Base-by-base conservation (phyloP, 202 grass and related monocot genomes). In the Schoenoplectus triqueter region DNA sequence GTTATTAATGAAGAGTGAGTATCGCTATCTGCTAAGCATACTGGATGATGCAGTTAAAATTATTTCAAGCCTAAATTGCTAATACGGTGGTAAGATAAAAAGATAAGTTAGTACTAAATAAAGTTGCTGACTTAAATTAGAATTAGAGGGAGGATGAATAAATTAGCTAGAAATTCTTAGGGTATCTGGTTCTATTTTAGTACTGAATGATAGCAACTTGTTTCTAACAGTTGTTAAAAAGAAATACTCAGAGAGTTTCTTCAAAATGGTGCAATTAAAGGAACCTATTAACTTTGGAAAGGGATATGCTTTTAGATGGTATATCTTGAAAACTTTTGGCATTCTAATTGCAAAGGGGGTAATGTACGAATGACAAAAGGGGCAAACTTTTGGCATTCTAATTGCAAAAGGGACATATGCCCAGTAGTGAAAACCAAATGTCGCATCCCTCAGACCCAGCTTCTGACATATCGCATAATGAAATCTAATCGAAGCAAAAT, bases 401-500 rank as follows among this genome's bases (percentile, higher is more conserved):
- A 31, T 31, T 31, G 31, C 31, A 71, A 83, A 20, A 44, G 10
- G 63, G 66, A 83, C 11, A 83, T 69, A 69, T 71, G 6, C 11
- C 39, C 65, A 42, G 31, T 31, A 31, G 31, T 31, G 31, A 31
- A 31, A 31, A 70, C 13, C 5, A 83, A 46, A 2, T 49, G 18
- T 3, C 42, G 17, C 17, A 59, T 59, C 19, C 31, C 31, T 31
- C 31, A 31, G 31, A 31, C 31, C 31, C 31, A 31, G 31, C 22
- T 62, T 42, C 31, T 66, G 50, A 39, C 10, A 70, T 69, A 20
- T 22, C 10, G 14, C 44, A 47, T n/a, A 13, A 70, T 41, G 40
- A 81, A 64, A 82, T 66, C 60, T 22, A 14, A 82, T 63, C 15
- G 17, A 66, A 50, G 5, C 17, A 21, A 47, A 80, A 82, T 14